A percentile compares a stretch with the other conserved stretches of the same genome.
Conservation (phyloP, 192 early-diverging fungal species). For the Podila clonocystis region DNA sequence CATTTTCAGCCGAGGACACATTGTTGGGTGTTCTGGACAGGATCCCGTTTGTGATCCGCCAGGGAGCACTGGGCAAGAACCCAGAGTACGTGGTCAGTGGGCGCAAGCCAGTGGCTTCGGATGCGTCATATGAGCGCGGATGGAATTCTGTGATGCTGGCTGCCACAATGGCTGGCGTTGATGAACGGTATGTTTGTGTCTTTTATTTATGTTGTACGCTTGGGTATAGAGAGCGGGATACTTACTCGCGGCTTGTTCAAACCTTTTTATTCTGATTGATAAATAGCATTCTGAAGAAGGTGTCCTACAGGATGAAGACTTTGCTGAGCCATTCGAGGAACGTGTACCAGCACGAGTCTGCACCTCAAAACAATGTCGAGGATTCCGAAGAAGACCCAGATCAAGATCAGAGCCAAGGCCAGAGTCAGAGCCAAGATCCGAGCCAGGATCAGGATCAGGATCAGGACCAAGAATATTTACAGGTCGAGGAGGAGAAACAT, state of each 20-base stretch:
- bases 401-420: background rate
- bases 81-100: conserved; percentile 15
- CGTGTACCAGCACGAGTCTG: background rate
- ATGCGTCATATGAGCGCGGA: conserved; percentile 16
- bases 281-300: conserved; percentile 35
- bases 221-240: background rate
- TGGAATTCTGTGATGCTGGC: conserved; percentile 47
- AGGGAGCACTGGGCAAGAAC: conserved; percentile 21
- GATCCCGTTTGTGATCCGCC: conserved; percentile 34
- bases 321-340: conserved; percentile 14
- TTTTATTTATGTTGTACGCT: background rate
- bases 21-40: conserved; percentile 15
- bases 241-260: background rate
- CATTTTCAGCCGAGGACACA: conserved; percentile 33
- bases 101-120: conserved; percentile 16
- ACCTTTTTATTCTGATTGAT: background rate
- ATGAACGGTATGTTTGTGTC: conserved; percentile 28
- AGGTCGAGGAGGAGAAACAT: background rate
- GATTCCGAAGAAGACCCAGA: background rate
- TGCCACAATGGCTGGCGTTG: conserved; percentile 27
- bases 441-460: background rate
- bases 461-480: background rate
- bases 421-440: background rate
- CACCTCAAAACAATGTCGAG: background rate
- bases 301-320: conserved; percentile 20